Conservation (phyloP, 345 rosid genomes). For the Garcia nutans region DNA sequence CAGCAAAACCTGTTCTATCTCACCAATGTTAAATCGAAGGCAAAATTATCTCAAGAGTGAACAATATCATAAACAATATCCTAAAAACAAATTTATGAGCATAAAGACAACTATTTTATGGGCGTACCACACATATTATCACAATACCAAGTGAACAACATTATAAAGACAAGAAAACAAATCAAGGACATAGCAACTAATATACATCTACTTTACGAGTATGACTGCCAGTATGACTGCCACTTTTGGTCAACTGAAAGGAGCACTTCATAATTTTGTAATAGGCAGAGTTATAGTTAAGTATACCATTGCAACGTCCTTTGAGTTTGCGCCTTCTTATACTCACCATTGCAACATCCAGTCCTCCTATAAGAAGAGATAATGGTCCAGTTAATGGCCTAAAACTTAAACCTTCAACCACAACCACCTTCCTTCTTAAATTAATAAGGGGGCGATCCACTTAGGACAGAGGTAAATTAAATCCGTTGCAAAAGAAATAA, state of each 20-base stretch:
- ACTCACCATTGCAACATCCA: conserved; percentile 30
- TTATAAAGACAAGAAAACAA: neutral
- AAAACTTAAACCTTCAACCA: neutral
- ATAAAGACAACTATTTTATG: too few species aligned
- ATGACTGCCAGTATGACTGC: neutral
- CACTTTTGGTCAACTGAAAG: neutral
- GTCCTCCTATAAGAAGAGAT: conserved; percentile 11
- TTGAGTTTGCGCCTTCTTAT: conserved; percentile 26
- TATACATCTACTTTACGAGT: neutral
- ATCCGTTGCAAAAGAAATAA: neutral
- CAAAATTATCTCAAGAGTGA: neutral
- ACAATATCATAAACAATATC: neutral
- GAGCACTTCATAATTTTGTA: neutral
- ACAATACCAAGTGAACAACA: neutral
- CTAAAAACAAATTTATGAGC: too few species aligned
- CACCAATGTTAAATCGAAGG: neutral
- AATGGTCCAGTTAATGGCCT: conserved; percentile 1
- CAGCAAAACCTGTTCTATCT: conserved; percentile 9
- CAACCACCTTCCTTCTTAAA: neutral
- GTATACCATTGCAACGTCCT: conserved; percentile 17
- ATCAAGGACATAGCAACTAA: neutral
- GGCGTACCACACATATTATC: neutral
- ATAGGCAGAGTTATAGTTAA: neutral
- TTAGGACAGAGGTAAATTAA: neutral
- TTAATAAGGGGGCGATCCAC: neutral